Percentiles rank a stretch among this genome's conserved stretches.
These are phyloP conservation scores for Ceratocystis destructans DNA, from an alignment of 2,329 filamentous ascomycete genomes.

Conservation along the genomic window DNA sequence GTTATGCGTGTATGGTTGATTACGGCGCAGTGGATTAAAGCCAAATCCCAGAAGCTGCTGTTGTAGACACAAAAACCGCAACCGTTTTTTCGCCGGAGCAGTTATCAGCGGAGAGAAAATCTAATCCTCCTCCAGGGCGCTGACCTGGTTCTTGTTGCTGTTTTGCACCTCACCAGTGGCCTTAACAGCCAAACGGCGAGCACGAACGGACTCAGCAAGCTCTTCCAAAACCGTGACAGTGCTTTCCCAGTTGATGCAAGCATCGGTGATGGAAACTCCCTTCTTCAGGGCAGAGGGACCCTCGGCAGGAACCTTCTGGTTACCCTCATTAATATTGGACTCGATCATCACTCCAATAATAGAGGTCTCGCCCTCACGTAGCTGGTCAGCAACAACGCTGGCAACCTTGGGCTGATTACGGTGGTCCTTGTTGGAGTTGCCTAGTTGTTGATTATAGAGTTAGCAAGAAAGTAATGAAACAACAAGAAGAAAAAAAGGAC, in stretches of 20 bases:
- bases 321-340: slow-evolving; percentile 86
- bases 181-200: slow-evolving; percentile 45
- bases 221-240: slow-evolving; percentile 73
- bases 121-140: slow-evolving; percentile 40
- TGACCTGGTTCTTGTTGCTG: slow-evolving; percentile 29
- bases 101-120: not conserved
- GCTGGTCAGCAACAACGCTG: slow-evolving; percentile 65
- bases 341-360: slow-evolving; percentile 99
- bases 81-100: not conserved
- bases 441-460: slow-evolving; percentile 1
- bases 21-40: not conserved
- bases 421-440: slow-evolving; percentile 96
- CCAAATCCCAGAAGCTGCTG: not conserved
- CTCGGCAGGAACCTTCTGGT: slow-evolving; percentile 76
- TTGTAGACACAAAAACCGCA: not conserved
- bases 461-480: not conserved
- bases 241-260: slow-evolving; percentile 85
- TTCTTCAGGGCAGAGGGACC: slow-evolving; percentile 67
- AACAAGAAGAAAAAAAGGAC: slow-evolving; percentile 23
- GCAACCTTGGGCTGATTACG: slow-evolving; percentile 94
- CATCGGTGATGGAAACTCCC: slow-evolving; percentile 89
- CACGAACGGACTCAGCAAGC: slow-evolving; percentile 69
- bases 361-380: slow-evolving; percentile 70
- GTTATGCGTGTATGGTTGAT: not conserved
- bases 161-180: slow-evolving; percentile 24